Conservation (phyloP, 2,329 filamentous ascomycete genomes). For the Lasiodiplodia sp. region DNA sequence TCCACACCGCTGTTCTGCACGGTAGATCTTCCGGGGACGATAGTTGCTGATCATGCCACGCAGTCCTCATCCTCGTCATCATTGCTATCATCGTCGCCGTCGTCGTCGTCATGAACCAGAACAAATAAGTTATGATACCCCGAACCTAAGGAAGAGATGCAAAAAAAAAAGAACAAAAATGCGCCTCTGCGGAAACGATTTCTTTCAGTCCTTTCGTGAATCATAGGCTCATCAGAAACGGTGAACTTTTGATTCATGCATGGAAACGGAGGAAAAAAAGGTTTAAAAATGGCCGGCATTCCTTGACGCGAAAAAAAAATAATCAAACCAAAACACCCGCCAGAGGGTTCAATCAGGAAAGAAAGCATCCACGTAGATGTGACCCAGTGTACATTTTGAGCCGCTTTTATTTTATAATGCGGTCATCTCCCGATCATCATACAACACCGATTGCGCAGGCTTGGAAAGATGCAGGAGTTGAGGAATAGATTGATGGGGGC, state of each 20-base stretch:
- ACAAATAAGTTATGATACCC: conserved; percentile 32
- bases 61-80: conserved; percentile 43
- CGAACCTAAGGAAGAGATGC: conserved; percentile 6
- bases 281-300: conserved; percentile 17
- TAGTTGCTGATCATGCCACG: conserved; percentile 26
- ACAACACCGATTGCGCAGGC: conserved; percentile 10
- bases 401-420: conserved; percentile 4
- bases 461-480: background rate
- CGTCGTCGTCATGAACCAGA: conserved; percentile 44
- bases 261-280: conserved; percentile 13
- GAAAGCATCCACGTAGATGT: conserved; percentile 13
- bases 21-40: conserved; percentile 13
- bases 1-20: conserved; percentile 9
- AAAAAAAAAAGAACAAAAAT: conserved; percentile 9
- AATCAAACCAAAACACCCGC: conserved; percentile 10
- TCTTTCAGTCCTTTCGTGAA: background rate
- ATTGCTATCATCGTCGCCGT: conserved; percentile 49
- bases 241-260: conserved; percentile 22
- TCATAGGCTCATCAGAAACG: conserved; percentile 25
- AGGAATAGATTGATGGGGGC: background rate
- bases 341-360: conserved; percentile 6
- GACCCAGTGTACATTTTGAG: conserved; percentile 14
- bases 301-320: conserved; percentile 7
- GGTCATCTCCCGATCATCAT: background rate
- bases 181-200: background rate